Conservation (phyloP, 345 rosid genomes). For the Trapa bicornis region DNA sequence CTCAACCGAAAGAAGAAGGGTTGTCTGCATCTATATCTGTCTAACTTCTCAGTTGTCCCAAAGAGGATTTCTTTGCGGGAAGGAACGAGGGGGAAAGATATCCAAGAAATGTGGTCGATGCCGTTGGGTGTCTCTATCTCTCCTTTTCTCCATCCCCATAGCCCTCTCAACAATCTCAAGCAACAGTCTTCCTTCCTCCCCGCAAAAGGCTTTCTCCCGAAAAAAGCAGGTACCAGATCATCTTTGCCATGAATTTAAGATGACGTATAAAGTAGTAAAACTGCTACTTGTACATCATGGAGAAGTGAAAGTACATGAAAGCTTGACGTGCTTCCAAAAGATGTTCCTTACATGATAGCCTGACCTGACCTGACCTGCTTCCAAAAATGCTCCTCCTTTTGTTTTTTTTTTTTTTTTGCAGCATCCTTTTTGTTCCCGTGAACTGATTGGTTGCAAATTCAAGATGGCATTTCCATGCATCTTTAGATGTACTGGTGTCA, state of each 20-base stretch:
- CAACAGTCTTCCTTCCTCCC: slow-evolving; percentile 16
- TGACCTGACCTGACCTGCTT: background rate
- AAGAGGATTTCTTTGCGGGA: slow-evolving; percentile 8
- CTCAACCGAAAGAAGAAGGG: background rate
- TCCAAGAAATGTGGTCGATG: slow-evolving; percentile 52
- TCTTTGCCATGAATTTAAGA: background rate
- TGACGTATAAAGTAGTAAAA: no score
- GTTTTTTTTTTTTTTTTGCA: no score
- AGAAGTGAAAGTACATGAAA: no score
- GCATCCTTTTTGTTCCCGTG: no score
- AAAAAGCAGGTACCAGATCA: slow-evolving; percentile 29
- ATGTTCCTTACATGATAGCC: background rate
- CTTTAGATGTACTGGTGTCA: background rate
- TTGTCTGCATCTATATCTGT: background rate
- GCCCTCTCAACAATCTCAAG: slow-evolving; percentile 21
- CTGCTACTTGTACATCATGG: no score
- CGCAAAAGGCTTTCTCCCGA: slow-evolving; percentile 20
- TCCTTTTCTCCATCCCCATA: slow-evolving; percentile 16
- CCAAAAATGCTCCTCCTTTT: background rate
- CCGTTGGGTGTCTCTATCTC: slow-evolving; percentile 49
- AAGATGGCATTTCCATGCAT: background rate
- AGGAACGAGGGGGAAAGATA: slow-evolving; percentile 5
- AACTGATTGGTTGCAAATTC: background rate
- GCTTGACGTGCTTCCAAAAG: background rate
- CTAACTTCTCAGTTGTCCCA: background rate